Percentiles rank a stretch among this genome's conserved stretches.
Evolutionary conservation across 2,329 filamentous ascomycete species (phyloP).

Genomic region (Fusarium sp.): DNA sequence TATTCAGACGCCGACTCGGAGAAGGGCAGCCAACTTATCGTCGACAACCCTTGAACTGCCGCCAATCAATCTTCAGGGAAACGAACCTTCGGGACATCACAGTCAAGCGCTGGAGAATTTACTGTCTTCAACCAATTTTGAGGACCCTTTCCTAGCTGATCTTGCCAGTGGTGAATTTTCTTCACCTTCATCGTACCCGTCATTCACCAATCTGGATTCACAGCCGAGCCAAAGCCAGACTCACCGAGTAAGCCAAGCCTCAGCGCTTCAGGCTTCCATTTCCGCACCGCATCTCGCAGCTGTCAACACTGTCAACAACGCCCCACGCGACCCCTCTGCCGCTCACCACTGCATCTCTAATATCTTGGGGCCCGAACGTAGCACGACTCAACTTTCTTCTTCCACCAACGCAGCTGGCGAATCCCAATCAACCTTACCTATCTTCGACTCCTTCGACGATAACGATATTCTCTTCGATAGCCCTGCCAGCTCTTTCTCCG

Average conservation of each 20-base stretch:
- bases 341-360: slow-evolving; percentile 28
- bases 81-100: neutral
- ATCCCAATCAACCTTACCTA: slow-evolving; percentile 44
- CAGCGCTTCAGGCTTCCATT: slow-evolving; percentile 37
- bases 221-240: slow-evolving; percentile 24
- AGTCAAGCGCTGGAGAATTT: slow-evolving; percentile 12
- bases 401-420: slow-evolving; percentile 41
- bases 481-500: slow-evolving; percentile 47
- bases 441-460: slow-evolving; percentile 49
- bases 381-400: slow-evolving; percentile 39
- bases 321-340: slow-evolving; percentile 42
- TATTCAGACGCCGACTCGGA: slow-evolving; percentile 9
- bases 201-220: slow-evolving; percentile 41
- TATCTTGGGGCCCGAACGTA: slow-evolving; percentile 33
- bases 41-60: slow-evolving; percentile 15
- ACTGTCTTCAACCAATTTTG: slow-evolving; percentile 20
- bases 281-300: slow-evolving; percentile 25
- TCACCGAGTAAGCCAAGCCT: slow-evolving; percentile 22
- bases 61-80: slow-evolving; percentile 7
- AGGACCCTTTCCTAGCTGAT: slow-evolving; percentile 45
- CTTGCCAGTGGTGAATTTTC: slow-evolving; percentile 50
- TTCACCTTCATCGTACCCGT: slow-evolving; percentile 53
- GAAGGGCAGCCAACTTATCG: slow-evolving; percentile 12
- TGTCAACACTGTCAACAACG: slow-evolving; percentile 25
- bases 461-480: slow-evolving; percentile 43